Evolutionary conservation across 495 filamentous ascomycete genomes (phyloP), one percentile per base, ranked within the genome.

Genomic region (Neurospora sp.): DNA sequence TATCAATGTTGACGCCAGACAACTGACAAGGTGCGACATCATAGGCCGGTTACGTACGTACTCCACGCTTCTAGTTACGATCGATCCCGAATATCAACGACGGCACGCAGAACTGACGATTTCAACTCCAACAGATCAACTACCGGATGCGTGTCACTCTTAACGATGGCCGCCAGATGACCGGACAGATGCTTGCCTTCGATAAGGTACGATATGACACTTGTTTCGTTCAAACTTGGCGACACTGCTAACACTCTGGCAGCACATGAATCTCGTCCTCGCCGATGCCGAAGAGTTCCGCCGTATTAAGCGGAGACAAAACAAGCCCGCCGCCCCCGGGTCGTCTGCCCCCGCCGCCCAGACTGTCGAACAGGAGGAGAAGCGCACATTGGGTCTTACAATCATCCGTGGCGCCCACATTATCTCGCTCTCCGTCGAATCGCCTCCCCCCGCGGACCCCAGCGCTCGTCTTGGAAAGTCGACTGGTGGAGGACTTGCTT

Each of bases 181-280:
- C 92, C 14, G 96, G 96, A 71, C 94, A 97, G 78, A 95, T 98
- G 92, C 88, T 98, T 72, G 95, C 95, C 70, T 98, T 97, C 78
- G 95, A 98, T 83, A 97, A 97, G 90, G 95, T 96, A 83, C 48
- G 81, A 72, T 5, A 16, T 16, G 31, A 44, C 70, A 38, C 12
- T 18, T 48, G 10, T 12, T 69, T 70, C 41, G 18, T 41, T 71
- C 11, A 12, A 46, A 10, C 16, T 69, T 59, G 48, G 1, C 20
- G 23, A 16, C 11, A 27, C 27, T 54, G 72, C 77, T 83, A 74
- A 83, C 74, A 79, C 37, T 59, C 73, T 46, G 66, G 69, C 74
- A 98, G 93, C 96, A 98, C 82, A 98, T 98, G 96, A 99, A 99
- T 83, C 90, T 99, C 74, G 96, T 99, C 74, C 90, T 99, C 69